A percentile compares a stretch with the other conserved stretches of the same genome.
phyloP scores from a whole-genome alignment of 331 rosid species.

The Prunus yedoensis region DNA sequence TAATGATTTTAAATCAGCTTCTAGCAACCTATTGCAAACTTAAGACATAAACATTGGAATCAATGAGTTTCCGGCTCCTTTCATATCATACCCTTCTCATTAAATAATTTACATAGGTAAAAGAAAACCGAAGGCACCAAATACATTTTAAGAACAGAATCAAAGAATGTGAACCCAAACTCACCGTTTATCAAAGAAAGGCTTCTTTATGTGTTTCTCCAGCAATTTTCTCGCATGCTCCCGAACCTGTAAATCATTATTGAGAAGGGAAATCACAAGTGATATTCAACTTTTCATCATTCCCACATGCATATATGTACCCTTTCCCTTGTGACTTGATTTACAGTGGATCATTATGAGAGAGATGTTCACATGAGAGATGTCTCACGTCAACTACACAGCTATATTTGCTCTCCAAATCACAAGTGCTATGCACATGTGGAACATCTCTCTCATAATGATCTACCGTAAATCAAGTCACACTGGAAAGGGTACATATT shows the following conservation, averaged over 20 bases:
- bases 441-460: neutral
- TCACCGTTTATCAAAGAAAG: slow-evolving; percentile 78
- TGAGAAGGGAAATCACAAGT: neutral
- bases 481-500: neutral
- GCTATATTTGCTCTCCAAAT: slow-evolving; percentile 1
- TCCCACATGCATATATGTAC: neutral
- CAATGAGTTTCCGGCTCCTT: neutral
- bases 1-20: neutral
- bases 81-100: neutral
- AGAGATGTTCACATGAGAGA: neutral
- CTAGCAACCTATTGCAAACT: neutral
- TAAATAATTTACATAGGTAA: neutral
- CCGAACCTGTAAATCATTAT: slow-evolving; percentile 58
- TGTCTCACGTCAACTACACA: neutral
- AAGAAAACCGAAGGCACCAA: neutral
- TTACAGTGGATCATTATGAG: neutral
- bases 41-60: neutral
- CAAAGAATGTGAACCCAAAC: slow-evolving; percentile 26
- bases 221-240: slow-evolving; percentile 94
- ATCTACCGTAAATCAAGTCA: neutral
- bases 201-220: slow-evolving; percentile 83
- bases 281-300: neutral
- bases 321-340: neutral
- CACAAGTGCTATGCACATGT: neutral
- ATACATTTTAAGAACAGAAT: neutral